Conservation (phyloP, 2,329 filamentous ascomycete species). For the Erysiphe pulchra region DNA sequence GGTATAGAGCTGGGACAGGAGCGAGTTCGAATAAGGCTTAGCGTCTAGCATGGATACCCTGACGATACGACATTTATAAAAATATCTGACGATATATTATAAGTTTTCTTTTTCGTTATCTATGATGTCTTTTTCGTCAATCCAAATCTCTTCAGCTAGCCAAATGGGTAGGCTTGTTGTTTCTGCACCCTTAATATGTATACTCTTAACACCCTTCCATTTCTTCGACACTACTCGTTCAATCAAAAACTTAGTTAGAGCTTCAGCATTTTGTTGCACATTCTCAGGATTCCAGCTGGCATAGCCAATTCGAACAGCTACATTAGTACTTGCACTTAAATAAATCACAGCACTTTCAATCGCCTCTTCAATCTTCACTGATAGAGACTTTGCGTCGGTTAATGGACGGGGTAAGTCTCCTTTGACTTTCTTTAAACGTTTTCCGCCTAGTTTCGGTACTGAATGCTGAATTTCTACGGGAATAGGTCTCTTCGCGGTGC, state of each 20-base stretch:
- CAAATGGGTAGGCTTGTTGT: slow-evolving; percentile 84
- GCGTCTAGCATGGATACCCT: no score
- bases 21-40: no score
- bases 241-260: slow-evolving; percentile 41
- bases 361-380: slow-evolving; percentile 57
- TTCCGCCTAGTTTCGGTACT: slow-evolving; percentile 32
- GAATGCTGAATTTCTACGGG: slow-evolving; percentile 46
- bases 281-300: slow-evolving; percentile 51
- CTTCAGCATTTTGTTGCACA: slow-evolving; percentile 55
- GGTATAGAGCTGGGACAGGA: no score
- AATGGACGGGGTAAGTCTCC: slow-evolving; percentile 18
- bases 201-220: slow-evolving; percentile 60
- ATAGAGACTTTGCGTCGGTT: slow-evolving; percentile 26
- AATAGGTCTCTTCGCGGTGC: slow-evolving; percentile 59
- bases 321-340: slow-evolving; percentile 54
- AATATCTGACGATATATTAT: no score
- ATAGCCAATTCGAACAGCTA: slow-evolving; percentile 54
- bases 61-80: no score
- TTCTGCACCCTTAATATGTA: slow-evolving; percentile 78
- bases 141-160: slow-evolving; percentile 79
- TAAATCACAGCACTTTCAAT: slow-evolving; percentile 55
- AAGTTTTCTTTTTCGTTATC: no score
- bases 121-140: slow-evolving; percentile 50
- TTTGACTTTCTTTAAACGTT: slow-evolving; percentile 33
- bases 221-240: slow-evolving; percentile 63